Conservation (phyloP, 495 filamentous ascomycete species). For the Aspergillus nanangensis region DNA sequence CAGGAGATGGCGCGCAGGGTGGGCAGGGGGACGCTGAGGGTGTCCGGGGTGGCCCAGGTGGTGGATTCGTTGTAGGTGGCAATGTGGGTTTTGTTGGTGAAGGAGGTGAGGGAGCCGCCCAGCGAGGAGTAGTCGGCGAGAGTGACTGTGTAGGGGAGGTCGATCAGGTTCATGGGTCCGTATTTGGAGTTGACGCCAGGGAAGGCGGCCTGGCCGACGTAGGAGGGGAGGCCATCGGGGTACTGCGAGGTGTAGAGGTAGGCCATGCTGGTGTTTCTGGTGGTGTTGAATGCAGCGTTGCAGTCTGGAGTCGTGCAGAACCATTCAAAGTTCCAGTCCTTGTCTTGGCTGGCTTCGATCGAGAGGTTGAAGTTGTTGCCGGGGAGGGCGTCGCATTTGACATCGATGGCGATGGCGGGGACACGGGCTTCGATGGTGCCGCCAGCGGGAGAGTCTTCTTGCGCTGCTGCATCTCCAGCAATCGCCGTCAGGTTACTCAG, state of each 20-base stretch:
- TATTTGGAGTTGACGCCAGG: too few species aligned
- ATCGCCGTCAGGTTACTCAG: neutral
- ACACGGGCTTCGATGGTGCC: slow-evolving; percentile 1
- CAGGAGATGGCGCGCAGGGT: neutral
- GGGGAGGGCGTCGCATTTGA: neutral
- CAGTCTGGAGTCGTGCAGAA: neutral
- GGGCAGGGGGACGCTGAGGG: neutral
- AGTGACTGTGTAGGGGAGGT: too few species aligned
- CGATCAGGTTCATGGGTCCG: too few species aligned
- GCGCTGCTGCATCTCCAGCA: neutral
- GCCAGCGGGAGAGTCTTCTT: neutral
- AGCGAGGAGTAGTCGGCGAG: neutral
- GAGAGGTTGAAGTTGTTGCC: neutral
- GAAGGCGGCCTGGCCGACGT: too few species aligned
- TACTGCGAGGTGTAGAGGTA: too few species aligned
- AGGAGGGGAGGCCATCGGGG: too few species aligned
- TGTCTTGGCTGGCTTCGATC: neutral
- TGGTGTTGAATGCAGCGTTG: neutral
- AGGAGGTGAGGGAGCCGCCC: neutral
- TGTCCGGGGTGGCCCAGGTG: neutral
- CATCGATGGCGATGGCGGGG: slow-evolving; percentile 1
- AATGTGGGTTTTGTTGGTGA: neutral
- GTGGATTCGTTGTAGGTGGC: neutral
- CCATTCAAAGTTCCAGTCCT: neutral
- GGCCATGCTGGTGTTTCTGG: too few species aligned